Evolutionary conservation across 768 basidiomycete species (phyloP), one percentile per base, ranked within the genome.

Genomic region (Lentinus brumalis): DNA sequence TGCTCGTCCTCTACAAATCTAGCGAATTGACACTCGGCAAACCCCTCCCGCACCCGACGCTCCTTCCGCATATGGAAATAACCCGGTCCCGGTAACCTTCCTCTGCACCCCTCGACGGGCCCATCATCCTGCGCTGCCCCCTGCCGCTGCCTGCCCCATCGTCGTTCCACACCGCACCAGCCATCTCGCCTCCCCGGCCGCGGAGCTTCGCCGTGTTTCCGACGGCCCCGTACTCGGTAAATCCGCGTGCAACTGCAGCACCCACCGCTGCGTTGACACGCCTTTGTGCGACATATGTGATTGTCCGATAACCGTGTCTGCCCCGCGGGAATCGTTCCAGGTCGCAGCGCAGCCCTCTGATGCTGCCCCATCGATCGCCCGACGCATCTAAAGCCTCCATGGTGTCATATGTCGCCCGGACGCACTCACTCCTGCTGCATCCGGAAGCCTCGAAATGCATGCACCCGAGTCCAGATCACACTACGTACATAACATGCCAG

Each of bases 401-500:
- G 50, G 40, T 51, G 54, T 61, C 60, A 61, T 56, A 57, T 56
- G 54, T 56, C 44, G 44, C n/a, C 44, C 54, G 21, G 31, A 14
- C 51, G 50, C 29, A 10, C 40, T 18, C 61, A n/a, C 51, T 47
- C 32, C 61, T 31, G 32, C 12, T 32, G n/a, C 51, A 18, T 49
- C 55, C 50, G 38, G 38, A 52, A n/a, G 32, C 50, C 21, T 38
- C 31, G n/a, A 30, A 15, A 30, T 42, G 16, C 51, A 18, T 53
- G 50, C 55, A 35, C 51, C 35, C 47, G 44, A 40, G 61, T 9
- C 56, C 45, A 57, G 56, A 62, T 62, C 35, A 18, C 38, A 18
- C 40, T 63, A 63, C 62, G 57, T 63, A 63, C 62, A 63, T 51
- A 51, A 49, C 53, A 53, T 59, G 57, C 56, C 30, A 63, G 29